A percentile compares a stretch with the other conserved stretches of the same genome.
Evolutionary conservation across 805 yeast species (phyloP).

Genomic region (Metschnikowia vanudenii): DNA sequence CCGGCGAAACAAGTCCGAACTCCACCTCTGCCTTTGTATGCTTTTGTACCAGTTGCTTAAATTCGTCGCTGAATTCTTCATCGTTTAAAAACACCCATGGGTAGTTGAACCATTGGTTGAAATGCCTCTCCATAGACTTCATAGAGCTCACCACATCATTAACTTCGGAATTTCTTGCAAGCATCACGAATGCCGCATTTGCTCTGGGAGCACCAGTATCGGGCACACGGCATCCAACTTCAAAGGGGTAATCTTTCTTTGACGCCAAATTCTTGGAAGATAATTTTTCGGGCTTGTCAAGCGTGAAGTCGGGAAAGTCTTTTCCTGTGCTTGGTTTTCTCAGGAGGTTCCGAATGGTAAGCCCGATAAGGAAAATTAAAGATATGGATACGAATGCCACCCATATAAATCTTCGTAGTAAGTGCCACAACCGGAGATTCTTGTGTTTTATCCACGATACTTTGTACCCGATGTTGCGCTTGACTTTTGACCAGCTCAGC

Average conservation of each 20-base stretch:
- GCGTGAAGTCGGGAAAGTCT: conserved; percentile 13
- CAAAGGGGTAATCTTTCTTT: conserved; percentile 44
- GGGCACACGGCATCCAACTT: conserved; percentile 54
- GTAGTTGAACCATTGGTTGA: conserved; percentile 90
- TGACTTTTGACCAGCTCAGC: conserved; percentile 1
- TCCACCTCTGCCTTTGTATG: conserved; percentile 61
- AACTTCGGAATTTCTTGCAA: conserved; percentile 79
- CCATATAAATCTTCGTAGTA: conserved; percentile 8
- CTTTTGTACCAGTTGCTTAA: conserved; percentile 50
- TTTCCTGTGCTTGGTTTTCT: background rate
- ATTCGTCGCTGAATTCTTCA: conserved; percentile 65
- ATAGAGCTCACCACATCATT: conserved; percentile 75
- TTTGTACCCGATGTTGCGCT: conserved; percentile 1
- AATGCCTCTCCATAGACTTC: conserved; percentile 76
- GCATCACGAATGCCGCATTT: conserved; percentile 81
- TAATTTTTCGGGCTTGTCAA: conserved; percentile 12
- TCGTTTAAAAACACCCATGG: conserved; percentile 92
- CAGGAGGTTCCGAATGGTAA: background rate
- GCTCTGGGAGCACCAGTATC: conserved; percentile 46
- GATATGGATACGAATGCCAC: conserved; percentile 1
- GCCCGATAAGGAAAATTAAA: conserved; percentile 1
- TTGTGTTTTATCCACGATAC: conserved; percentile 4
- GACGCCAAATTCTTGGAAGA: conserved; percentile 19
- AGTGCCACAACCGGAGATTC: background rate
- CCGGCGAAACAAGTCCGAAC: conserved; percentile 63